A percentile compares a stretch with the other conserved stretches of the same genome.
phyloP scores from a whole-genome alignment of 805 yeast genomes.

The Hanseniaspora thailandica region DNA sequence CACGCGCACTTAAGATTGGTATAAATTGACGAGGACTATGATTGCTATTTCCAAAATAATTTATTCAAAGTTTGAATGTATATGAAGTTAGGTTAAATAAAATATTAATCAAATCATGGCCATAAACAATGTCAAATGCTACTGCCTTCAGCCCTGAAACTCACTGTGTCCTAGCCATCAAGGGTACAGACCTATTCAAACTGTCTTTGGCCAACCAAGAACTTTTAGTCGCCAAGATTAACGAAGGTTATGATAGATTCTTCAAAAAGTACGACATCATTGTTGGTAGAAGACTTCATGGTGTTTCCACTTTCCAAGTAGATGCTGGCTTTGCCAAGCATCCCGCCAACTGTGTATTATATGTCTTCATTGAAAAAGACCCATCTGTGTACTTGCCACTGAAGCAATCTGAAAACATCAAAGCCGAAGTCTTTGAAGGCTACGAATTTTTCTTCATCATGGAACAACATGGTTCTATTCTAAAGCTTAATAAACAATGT shows the following conservation, averaged over 20 bases:
- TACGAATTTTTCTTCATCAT: neutral
- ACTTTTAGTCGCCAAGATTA: conserved; percentile 28
- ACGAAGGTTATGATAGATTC: conserved; percentile 41
- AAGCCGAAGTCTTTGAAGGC: neutral
- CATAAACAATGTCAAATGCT: neutral
- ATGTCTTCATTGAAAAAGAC: conserved; percentile 18
- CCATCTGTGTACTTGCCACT: conserved; percentile 18
- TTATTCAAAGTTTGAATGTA: too few relatives aligned
- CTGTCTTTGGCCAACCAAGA: conserved; percentile 21
- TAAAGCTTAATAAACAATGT: conserved; percentile 15
- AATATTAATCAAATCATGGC: neutral
- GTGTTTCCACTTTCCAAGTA: conserved; percentile 15
- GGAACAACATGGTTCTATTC: neutral
- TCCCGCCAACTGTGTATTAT: conserved; percentile 23
- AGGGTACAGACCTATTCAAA: conserved; percentile 26
- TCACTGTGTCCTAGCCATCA: conserved; percentile 23
- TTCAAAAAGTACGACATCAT: conserved; percentile 36
- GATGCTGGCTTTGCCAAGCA: conserved; percentile 25
- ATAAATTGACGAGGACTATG: too few relatives aligned
- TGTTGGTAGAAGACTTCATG: conserved; percentile 33
- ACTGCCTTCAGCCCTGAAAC: neutral
- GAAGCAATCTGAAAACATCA: conserved; percentile 15
- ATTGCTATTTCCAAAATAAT: too few relatives aligned
- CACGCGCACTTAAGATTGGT: too few relatives aligned
- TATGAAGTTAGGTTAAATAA: too few relatives aligned